Base-by-base conservation (phyloP, 78 protist genomes). In the Emiliania huxleyi region DNA sequence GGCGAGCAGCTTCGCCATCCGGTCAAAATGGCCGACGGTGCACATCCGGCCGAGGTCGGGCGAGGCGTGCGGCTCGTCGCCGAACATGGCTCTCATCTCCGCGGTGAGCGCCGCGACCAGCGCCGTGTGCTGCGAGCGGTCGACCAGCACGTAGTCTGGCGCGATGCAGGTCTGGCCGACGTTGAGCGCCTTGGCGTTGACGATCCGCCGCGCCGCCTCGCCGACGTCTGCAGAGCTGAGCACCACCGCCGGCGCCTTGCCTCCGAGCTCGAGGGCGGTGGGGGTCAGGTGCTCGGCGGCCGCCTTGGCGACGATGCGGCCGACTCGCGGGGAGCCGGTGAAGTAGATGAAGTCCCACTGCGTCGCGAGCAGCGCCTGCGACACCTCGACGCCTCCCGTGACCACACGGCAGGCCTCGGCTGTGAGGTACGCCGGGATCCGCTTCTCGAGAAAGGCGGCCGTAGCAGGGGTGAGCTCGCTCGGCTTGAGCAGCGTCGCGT, bases 211-310 rank as follows among this genome's bases (percentile, higher is more conserved):
- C 1, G 97, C 98, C 11, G 97, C 90, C 25, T 85, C 18, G 21
- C 37, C 89, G 22, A 97, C 3, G 52, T 96, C 25, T 45, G 90
- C 96, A 25, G 55, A 29, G 45, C 81, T 8, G 62, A 19, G 29
- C 8, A 52, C 62, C 8, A 98, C 92, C 33, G 75, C 52, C 11
- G 99, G 99, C n/a, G 90, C 77, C 90, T 98, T 97, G 5, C 99
- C 99, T 42, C 99, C 99, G 35, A 98, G 93, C 89, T 98, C 99
- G 35, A 98, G 94, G n/a, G 96, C 91, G 40, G 95, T 96, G 25
- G 99, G 98, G 23, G 98, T 96, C 55, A 98, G 91, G 90, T 75
- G 44, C 81, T 73, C 40, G 1, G 99, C 96, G 22, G 98, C 98
- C 6, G 94, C 96, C 37, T 26, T 84, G 83, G 79, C 83, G 43